Evolutionary conservation across 2,329 filamentous ascomycete genomes (phyloP).

Genomic region (Paraconiothyrium brasiliense): DNA sequence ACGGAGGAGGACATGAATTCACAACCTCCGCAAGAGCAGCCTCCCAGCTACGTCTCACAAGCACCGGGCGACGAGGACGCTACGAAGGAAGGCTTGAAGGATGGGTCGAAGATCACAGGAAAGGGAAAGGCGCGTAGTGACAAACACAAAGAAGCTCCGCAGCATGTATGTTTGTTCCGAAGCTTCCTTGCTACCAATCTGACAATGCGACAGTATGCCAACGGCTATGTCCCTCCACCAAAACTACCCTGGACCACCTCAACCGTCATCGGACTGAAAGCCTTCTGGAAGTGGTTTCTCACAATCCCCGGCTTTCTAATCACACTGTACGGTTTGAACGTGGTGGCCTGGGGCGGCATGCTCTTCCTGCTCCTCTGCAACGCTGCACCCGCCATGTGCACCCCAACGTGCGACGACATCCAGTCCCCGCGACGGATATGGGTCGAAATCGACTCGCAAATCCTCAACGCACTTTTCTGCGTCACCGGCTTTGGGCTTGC

Average conservation of each 20-base stretch:
- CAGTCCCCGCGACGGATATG: slow-evolving; percentile 81
- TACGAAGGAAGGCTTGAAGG: slow-evolving; percentile 29
- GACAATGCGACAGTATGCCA: slow-evolving; percentile 41
- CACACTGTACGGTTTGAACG: slow-evolving; percentile 80
- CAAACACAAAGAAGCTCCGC: slow-evolving; percentile 25
- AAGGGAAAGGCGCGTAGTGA: slow-evolving; percentile 24
- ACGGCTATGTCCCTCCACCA: slow-evolving; percentile 55
- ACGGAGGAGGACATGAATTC: slow-evolving; percentile 38
- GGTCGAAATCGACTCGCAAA: slow-evolving; percentile 86
- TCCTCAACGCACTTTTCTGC: slow-evolving; percentile 85
- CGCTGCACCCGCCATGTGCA: slow-evolving; percentile 76
- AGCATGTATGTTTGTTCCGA: slow-evolving; percentile 27
- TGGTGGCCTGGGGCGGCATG: slow-evolving; percentile 92
- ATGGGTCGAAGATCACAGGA: slow-evolving; percentile 31
- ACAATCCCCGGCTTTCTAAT: slow-evolving; percentile 81
- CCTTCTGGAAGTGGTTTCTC: slow-evolving; percentile 76
- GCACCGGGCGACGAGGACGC: slow-evolving; percentile 22
- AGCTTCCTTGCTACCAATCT: slow-evolving; percentile 15
- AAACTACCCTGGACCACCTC: slow-evolving; percentile 66
- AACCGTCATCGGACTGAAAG: slow-evolving; percentile 64
- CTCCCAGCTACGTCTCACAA: slow-evolving; percentile 11
- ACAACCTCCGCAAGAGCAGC: slow-evolving; percentile 11
- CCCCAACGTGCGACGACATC: slow-evolving; percentile 74
- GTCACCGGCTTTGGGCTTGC: slow-evolving; percentile 85
- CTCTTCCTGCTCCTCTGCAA: slow-evolving; percentile 85